phyloP scores from a whole-genome alignment of 805 yeast species.

The Yarrowia osloensis region DNA sequence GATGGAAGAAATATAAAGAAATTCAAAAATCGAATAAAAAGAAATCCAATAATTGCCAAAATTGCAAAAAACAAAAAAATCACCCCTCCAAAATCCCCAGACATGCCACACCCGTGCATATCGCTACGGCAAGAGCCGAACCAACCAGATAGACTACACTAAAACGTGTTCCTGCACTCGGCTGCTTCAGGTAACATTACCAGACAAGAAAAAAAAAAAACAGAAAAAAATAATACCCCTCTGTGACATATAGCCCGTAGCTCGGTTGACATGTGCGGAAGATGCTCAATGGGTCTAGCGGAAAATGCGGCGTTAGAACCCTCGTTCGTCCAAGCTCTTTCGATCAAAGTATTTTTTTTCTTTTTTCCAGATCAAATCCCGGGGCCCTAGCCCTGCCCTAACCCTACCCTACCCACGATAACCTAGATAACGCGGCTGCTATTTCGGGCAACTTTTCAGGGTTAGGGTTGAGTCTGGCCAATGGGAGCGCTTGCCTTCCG shows the following conservation, averaged over 20 bases:
- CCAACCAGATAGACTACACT: slow-evolving; percentile 8
- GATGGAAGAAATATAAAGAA: no score
- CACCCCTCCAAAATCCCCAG: neutral
- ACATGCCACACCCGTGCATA: neutral
- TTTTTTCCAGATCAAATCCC: neutral
- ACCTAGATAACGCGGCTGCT: slow-evolving; percentile 13
- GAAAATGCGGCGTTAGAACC: no score
- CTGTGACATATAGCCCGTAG: no score
- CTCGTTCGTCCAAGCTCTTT: no score
- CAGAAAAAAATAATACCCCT: neutral
- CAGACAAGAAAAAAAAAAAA: neutral
- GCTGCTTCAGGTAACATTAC: neutral
- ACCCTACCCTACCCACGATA: neutral
- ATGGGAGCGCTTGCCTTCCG: neutral
- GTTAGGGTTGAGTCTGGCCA: neutral
- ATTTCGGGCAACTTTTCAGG: neutral
- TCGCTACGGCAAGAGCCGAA: neutral
- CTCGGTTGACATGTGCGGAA: no score
- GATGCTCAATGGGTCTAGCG: no score
- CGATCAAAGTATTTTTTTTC: neutral
- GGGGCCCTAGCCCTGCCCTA: no score
- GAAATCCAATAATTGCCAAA: no score
- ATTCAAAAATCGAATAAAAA: neutral
- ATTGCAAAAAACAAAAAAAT: neutral
- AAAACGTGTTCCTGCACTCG: slow-evolving; percentile 21